Percentiles rank a stretch among this genome's conserved stretches.
Evolutionary conservation across 2,329 filamentous ascomycete species (phyloP).

Genomic region (Sporothrix brunneoviolacea): DNA sequence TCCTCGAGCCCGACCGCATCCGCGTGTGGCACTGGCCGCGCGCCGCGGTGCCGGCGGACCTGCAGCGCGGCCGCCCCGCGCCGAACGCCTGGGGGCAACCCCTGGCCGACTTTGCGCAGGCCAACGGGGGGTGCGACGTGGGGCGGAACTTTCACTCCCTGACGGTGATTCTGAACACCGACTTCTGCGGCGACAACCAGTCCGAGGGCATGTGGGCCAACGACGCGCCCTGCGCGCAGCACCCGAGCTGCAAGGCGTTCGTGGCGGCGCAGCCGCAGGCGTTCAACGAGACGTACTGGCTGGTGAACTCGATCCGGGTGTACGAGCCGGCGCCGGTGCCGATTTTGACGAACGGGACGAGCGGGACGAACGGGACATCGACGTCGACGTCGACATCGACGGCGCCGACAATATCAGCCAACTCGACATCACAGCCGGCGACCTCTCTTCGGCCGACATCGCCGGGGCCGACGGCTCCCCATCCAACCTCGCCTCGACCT

Average conservation of each 20-base stretch:
- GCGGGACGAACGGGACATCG: too few relatives aligned
- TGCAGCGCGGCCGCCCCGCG: conserved; percentile 32
- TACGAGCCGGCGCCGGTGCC: too few relatives aligned
- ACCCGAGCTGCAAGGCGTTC: conserved; percentile 41
- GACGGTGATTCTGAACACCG: conserved; percentile 22
- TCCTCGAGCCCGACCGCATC: conserved; percentile 34
- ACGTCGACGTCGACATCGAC: too few relatives aligned
- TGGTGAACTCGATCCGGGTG: conserved; percentile 44
- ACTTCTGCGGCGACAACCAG: conserved; percentile 26
- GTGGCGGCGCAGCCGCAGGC: conserved; percentile 53
- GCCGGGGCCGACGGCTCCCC: too few relatives aligned
- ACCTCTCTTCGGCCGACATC: too few relatives aligned
- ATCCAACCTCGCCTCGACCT: too few relatives aligned
- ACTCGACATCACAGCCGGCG: too few relatives aligned
- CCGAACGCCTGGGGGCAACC: conserved; percentile 36
- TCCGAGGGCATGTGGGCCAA: conserved; percentile 16
- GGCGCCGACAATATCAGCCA: too few relatives aligned
- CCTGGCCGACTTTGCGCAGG: conserved; percentile 27
- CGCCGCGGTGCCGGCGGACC: conserved; percentile 33
- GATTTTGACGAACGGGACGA: too few relatives aligned
- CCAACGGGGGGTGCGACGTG: too few relatives aligned
- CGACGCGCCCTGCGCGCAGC: conserved; percentile 17
- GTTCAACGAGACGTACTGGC: conserved; percentile 53
- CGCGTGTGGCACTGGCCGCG: conserved; percentile 40
- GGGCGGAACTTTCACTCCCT: background rate